Conservation (phyloP, 768 basidiomycete species). For the Hortiboletus campestris region DNA sequence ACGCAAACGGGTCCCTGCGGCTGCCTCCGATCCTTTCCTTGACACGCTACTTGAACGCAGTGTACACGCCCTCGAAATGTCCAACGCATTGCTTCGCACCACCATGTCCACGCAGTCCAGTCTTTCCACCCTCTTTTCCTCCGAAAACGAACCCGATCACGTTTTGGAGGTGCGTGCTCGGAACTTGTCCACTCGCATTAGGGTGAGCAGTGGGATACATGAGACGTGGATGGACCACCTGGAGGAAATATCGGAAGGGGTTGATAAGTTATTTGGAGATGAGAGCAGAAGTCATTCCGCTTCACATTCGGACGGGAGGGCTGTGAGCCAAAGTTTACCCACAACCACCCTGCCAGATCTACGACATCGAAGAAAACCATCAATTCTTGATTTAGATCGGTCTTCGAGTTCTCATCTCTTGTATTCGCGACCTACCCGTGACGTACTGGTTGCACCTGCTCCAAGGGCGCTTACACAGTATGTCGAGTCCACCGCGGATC, state of each 20-base stretch:
- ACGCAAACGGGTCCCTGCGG: constrained; percentile 28
- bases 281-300: constrained; percentile 9
- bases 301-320: constrained; percentile 16
- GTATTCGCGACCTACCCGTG: constrained; percentile 50
- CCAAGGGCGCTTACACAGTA: constrained; percentile 78
- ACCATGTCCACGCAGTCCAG: constrained; percentile 70
- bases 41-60: constrained; percentile 81
- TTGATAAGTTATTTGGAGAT: constrained; percentile 55
- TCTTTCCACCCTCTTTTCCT: constrained; percentile 46
- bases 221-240: constrained; percentile 67
- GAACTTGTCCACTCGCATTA: constrained; percentile 52
- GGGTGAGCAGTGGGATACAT: constrained; percentile 42
- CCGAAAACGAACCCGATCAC: constrained; percentile 46
- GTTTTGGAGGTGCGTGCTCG: constrained; percentile 48
- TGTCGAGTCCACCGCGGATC: constrained; percentile 55
- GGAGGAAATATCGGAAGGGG: constrained; percentile 59
- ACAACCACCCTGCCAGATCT: constrained; percentile 32
- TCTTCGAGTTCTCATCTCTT: constrained; percentile 40
- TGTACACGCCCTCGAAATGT: constrained; percentile 83
- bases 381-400: constrained; percentile 38
- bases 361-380: constrained; percentile 44
- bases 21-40: constrained; percentile 52
- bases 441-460: constrained; percentile 59
- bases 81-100: constrained; percentile 73
- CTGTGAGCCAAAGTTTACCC: constrained; percentile 48